Base-by-base conservation (phyloP, 129 eudicot species). In the Pittosporum tobira region DNA sequence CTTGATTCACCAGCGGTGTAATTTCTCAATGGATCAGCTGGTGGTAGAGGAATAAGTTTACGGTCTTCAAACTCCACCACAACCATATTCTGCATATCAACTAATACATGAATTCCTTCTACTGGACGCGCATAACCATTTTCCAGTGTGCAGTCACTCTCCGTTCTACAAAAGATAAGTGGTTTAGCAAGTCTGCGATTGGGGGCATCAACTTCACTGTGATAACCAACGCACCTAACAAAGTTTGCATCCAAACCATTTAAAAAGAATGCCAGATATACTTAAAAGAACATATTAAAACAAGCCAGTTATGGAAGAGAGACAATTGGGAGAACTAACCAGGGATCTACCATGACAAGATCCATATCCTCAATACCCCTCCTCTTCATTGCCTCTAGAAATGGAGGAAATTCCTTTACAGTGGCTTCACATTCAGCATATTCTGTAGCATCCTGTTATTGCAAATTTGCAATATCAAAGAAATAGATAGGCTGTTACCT, bases 391-490 rank as follows among this genome's bases (percentile, higher is more conserved):
- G 90, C 90, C 71, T 83, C 90, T 22, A 70, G 71, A 68, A 83
- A 83, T 62, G 81, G 85, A 51, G 82, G 90, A 54, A 67, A 79
- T 36, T 75, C 85, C 71, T 83, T 83, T 47, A 83, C 90, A 52
- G 70, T 62, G 64, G 96, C 90, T 75, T 88, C 96, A 79, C 96
- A 88, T 81, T 88, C 96, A 63, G 96, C 96, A 70, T 88, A 88
- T 73, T 88, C 96, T 42, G 76, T 84, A 67, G 96, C 96, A 84
- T 88, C 96, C 96, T 88, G 56, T 48, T 12, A 59, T 67, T 64
- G 30, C 49, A 28, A 16, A 62, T 46, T 2, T 19, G n/a, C 40
- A 50, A 54, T 47, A 46, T 27, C 59, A 36, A 63, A 62, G 55
- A 63, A 51, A 20, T 29, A 26, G 36, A 74, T 16, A 28, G 66